Base-by-base conservation (phyloP, 768 basidiomycete genomes). In the Boletus vinaceobasis region DNA sequence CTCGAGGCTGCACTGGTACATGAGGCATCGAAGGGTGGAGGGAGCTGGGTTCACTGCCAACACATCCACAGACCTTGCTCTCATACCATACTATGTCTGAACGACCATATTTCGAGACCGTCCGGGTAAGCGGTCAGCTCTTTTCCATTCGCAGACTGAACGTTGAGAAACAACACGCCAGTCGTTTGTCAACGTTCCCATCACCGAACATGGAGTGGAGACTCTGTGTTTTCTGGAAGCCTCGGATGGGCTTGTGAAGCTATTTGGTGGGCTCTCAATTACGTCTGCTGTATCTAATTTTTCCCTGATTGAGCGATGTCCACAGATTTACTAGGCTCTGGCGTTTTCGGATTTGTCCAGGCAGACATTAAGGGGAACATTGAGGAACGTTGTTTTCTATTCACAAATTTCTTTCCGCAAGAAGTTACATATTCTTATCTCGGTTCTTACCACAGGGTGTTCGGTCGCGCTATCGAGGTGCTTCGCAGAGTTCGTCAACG, bases 181-280 rank as follows among this genome's bases (percentile, higher is more conserved):
- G 94, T 93, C 91, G 10, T 98, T 90, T 71, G 83, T 81, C 63
- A 90, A 96, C 58, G 90, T 98, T 38, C 80, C 84, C 15, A 76
- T 90, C 60, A 83, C 82, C n/a, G 77, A 82, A 42, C 73, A 77
- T 5, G 94, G 95, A 14, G 84, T 98, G 48, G 85, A 93, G 66
- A 92, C 93, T 0, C 65, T 74, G 19, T 70, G 79, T 13, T 98
- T 98, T 76, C 77, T 93, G 43, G 87, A 91, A 65, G 95, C 95
- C 1, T 84, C 92, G 19, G 92, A 96, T 71, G 94, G 91, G 17
- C 79, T 98, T 27, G 77, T 87, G 15, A 75, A 80, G 50, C 74
- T 90, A 74, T 89, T 89, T 65, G 86, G 88, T 86, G 58, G 54
- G 80, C 48, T 56, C 39, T 52, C 50, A 52, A 67, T 69, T 63